Conservation (phyloP, 352 stramenopile species). For the Phytophthora podocarpi region DNA sequence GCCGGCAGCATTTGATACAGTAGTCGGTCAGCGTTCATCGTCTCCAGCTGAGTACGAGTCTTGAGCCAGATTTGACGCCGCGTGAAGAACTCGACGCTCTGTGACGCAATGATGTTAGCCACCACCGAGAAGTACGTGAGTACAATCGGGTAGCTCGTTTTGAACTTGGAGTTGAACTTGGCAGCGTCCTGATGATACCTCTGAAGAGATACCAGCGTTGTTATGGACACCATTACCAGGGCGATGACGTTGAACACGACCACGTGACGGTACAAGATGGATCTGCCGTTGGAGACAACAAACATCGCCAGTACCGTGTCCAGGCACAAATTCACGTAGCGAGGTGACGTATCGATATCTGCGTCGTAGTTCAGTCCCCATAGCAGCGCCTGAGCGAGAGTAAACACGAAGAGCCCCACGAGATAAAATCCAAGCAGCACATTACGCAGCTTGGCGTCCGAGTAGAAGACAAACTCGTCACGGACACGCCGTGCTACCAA, state of each 20-base stretch:
- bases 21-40: slow-evolving; percentile 81
- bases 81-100: slow-evolving; percentile 84
- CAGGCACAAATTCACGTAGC: slow-evolving; percentile 82
- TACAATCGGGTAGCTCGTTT: slow-evolving; percentile 81
- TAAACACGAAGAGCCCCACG: slow-evolving; percentile 60
- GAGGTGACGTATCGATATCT: slow-evolving; percentile 62
- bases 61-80: slow-evolving; percentile 87
- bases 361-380: slow-evolving; percentile 67
- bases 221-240: slow-evolving; percentile 52
- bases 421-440: slow-evolving; percentile 65
- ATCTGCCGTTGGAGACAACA: slow-evolving; percentile 81
- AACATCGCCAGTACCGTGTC: slow-evolving; percentile 86
- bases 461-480: slow-evolving; percentile 59
- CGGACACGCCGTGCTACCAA: slow-evolving; percentile 47
- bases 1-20: slow-evolving; percentile 89
- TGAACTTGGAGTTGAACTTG: slow-evolving; percentile 78
- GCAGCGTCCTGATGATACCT: slow-evolving; percentile 53
- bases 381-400: slow-evolving; percentile 47
- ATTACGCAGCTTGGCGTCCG: slow-evolving; percentile 66
- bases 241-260: slow-evolving; percentile 68
- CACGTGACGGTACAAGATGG: slow-evolving; percentile 72
- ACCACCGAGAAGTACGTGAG: slow-evolving; percentile 83
- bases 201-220: slow-evolving; percentile 49
- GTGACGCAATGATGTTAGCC: slow-evolving; percentile 80
- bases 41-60: slow-evolving; percentile 81